phyloP scores from a whole-genome alignment of 2,329 filamentous ascomycete species.

The Sporothrix globosa region DNA sequence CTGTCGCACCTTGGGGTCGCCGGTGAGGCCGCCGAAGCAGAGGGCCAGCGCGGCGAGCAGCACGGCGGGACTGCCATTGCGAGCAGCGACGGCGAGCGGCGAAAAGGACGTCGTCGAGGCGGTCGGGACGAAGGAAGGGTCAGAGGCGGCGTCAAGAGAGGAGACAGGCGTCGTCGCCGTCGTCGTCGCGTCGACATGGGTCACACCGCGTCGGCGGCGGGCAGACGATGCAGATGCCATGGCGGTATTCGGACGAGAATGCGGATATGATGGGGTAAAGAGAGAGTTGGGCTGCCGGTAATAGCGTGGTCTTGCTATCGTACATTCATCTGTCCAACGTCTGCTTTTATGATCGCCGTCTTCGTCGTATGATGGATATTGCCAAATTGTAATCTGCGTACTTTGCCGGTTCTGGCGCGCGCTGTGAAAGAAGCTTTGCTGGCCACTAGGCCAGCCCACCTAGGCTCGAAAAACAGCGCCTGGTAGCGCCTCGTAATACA shows the following conservation, averaged over 20 bases:
- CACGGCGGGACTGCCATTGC: slow-evolving; percentile 41
- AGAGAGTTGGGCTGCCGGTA: neutral
- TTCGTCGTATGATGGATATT: neutral
- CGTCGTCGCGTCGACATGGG: neutral
- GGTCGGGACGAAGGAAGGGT: slow-evolving; percentile 24
- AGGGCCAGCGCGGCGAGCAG: slow-evolving; percentile 40
- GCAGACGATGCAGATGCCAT: slow-evolving; percentile 24
- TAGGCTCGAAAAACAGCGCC: neutral
- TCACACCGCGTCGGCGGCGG: slow-evolving; percentile 30
- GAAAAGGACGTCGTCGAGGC: slow-evolving; percentile 25
- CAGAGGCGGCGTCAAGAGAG: slow-evolving; percentile 10
- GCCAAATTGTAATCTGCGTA: neutral
- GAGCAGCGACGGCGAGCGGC: slow-evolving; percentile 40
- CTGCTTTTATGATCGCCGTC: neutral
- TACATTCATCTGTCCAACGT: neutral
- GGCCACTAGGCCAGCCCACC: neutral
- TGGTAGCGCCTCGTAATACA: neutral
- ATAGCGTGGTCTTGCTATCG: neutral
- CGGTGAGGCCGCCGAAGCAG: slow-evolving; percentile 42
- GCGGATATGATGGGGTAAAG: neutral
- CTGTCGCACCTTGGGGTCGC: slow-evolving; percentile 3
- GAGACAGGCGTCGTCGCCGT: neutral
- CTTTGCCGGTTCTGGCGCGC: neutral
- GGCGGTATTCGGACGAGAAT: neutral
- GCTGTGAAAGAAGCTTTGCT: neutral